phyloP scores from a whole-genome alignment of 495 filamentous ascomycete species.

The Hypomontagnella submonticulosa region DNA sequence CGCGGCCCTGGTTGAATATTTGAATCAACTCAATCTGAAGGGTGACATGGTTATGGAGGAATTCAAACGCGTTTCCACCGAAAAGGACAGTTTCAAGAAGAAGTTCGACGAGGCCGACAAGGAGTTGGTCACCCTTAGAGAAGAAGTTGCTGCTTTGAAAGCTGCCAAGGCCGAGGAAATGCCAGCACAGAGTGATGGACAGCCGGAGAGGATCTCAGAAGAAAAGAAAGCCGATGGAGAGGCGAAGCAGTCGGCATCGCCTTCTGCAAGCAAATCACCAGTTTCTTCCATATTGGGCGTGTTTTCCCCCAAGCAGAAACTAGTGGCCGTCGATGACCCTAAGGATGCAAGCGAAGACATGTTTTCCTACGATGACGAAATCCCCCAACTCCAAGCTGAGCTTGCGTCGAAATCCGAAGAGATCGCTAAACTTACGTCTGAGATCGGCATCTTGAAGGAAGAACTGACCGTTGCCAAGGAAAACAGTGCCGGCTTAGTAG shows the following conservation, averaged over 20 bases:
- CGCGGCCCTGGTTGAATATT: conserved; percentile 86
- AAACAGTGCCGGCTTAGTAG: conserved; percentile 71
- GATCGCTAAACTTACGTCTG: conserved; percentile 50
- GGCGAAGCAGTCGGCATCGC: conserved; percentile 24
- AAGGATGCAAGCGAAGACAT: conserved; percentile 74
- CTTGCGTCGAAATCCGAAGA: conserved; percentile 61
- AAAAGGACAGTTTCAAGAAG: conserved; percentile 82
- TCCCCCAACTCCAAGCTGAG: conserved; percentile 71
- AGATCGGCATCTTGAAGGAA: conserved; percentile 52
- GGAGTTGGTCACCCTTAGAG: conserved; percentile 64
- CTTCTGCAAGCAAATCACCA: conserved; percentile 52
- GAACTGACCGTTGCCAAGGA: conserved; percentile 66
- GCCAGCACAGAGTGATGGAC: conserved; percentile 12
- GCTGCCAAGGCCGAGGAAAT: conserved; percentile 37
- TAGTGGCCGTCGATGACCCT: conserved; percentile 50
- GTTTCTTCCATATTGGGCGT: conserved; percentile 52
- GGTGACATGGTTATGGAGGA: conserved; percentile 92
- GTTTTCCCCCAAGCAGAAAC: conserved; percentile 61
- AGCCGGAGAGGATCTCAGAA: conserved; percentile 5
- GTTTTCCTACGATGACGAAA: conserved; percentile 84
- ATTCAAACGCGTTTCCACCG: conserved; percentile 84
- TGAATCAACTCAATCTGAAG: conserved; percentile 88
- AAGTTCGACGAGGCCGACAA: conserved; percentile 77
- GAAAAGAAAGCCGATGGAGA: conserved; percentile 30
- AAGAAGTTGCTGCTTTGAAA: conserved; percentile 51